Evolutionary conservation across 306 rosid species (phyloP).

Genomic region (Neltuma alba): DNA sequence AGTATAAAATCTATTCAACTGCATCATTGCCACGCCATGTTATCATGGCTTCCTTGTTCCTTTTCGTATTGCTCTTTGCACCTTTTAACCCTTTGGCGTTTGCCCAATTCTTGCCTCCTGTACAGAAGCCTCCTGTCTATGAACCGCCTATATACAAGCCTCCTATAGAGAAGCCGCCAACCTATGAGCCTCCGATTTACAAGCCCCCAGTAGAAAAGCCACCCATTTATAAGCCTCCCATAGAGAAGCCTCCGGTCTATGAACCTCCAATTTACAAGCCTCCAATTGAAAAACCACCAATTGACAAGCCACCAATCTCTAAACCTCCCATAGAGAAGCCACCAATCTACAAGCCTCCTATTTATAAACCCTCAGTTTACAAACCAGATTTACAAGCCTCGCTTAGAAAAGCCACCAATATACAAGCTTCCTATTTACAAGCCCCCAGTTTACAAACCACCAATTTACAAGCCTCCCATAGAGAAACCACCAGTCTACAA

Average conservation of each 20-base stretch:
- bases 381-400: neutral
- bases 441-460: too few species aligned
- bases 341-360: too few species aligned
- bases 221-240: neutral
- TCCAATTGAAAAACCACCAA: neutral
- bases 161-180: neutral
- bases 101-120: neutral
- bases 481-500: neutral
- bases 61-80: neutral
- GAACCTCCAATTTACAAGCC: neutral
- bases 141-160: neutral
- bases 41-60: neutral
- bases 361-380: neutral
- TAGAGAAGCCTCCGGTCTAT: neutral
- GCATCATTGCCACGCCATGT: neutral
- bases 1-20: neutral
- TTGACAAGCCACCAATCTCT: neutral
- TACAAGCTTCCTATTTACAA: neutral
- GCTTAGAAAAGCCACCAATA: too few species aligned
- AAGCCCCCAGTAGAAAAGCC: neutral
- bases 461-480: neutral
- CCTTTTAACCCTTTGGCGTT: neutral
- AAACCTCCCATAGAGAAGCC: neutral
- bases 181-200: too few species aligned
- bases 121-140: neutral